Conservation (phyloP, 1,139 yeast species). For the Yamadazyma taylorii region DNA sequence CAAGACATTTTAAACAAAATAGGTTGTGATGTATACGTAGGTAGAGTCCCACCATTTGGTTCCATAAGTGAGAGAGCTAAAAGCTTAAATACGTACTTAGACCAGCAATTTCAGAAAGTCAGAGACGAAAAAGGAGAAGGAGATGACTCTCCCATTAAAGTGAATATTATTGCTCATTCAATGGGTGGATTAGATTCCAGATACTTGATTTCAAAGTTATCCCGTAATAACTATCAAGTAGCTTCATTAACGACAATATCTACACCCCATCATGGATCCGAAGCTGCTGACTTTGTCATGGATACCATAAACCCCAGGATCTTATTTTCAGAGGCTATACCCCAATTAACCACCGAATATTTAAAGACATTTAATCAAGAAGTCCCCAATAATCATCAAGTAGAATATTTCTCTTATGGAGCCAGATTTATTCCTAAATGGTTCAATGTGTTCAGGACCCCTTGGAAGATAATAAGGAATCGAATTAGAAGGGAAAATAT, state of each 20-base stretch:
- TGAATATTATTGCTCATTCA: slow-evolving; percentile 85
- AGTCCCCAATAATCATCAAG: slow-evolving; percentile 57
- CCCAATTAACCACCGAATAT: slow-evolving; percentile 59
- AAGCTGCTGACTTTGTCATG: slow-evolving; percentile 71
- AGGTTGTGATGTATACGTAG: slow-evolving; percentile 71
- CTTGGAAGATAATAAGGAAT: slow-evolving; percentile 60
- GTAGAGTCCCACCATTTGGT: slow-evolving; percentile 83
- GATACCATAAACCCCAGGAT: slow-evolving; percentile 26
- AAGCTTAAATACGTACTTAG: slow-evolving; percentile 54
- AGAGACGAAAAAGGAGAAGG: slow-evolving; percentile 21
- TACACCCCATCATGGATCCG: slow-evolving; percentile 88
- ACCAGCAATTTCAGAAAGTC: slow-evolving; percentile 32
- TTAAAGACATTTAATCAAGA: slow-evolving; percentile 53
- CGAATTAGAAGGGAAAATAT: slow-evolving; percentile 15
- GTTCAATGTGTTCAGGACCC: slow-evolving; percentile 57
- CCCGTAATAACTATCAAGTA: slow-evolving; percentile 50
- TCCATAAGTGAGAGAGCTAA: slow-evolving; percentile 68
- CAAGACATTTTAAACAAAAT: slow-evolving; percentile 55
- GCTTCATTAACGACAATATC: slow-evolving; percentile 79
- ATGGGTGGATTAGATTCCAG: slow-evolving; percentile 94
- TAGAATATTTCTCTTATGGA: slow-evolving; percentile 80
- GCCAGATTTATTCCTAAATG: slow-evolving; percentile 66
- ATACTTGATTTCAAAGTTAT: slow-evolving; percentile 61
- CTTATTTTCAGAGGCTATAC: slow-evolving; percentile 43
- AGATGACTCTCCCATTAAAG: slow-evolving; percentile 35